Base-by-base conservation (phyloP, 129 eudicot species). In the Flaveria linearis region DNA sequence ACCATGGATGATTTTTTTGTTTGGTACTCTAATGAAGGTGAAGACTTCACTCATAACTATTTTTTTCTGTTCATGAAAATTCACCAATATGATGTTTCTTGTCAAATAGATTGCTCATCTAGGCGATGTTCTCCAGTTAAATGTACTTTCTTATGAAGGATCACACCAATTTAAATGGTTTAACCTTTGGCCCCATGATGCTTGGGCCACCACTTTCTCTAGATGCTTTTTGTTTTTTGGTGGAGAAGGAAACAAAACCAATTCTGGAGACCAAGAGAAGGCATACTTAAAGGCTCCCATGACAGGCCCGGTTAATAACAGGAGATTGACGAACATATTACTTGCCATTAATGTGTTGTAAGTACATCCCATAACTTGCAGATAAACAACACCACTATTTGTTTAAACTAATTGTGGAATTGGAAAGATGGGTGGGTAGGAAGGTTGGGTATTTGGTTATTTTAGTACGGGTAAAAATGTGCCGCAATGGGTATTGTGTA, bases 281-380 rank as follows among this genome's bases (percentile, higher is more conserved):
- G 57, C 89, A 25, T 33, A 78, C 75, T 71, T 81, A 81, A 84
- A 71, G 68, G 69, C 85, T 64, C 75, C 94, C 49, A 83, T 83
- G 8, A 63, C 69, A 81, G 68, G 62, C 74, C 78, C 89, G 3
- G 83, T 76, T 72, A 82, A 78, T 75, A 73, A 78, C 75, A 84
- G 98, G 81, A 83, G 70, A 74, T 84, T 89, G 92, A 93, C 97
- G 39, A 76, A 85, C 72, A 71, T 82, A 64, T 81, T 93, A 73
- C 85, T 93, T 71, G 98, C 88, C 61, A 73, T 82, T 55, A 93
- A 93, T 69, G 85, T 88, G 56, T 78, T 88, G 98, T 93, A 82
- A 93, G 98, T 91, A 73, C 80, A 23, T 26, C 17, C 72, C 72
- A 47, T 71, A 20, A 16, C 67, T 65, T 63, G 5, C 46, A 20